These are phyloP conservation scores for Bjerkandera adusta DNA, from an alignment of 1,284 basidiomycete genomes.

Conservation along the genomic window DNA sequence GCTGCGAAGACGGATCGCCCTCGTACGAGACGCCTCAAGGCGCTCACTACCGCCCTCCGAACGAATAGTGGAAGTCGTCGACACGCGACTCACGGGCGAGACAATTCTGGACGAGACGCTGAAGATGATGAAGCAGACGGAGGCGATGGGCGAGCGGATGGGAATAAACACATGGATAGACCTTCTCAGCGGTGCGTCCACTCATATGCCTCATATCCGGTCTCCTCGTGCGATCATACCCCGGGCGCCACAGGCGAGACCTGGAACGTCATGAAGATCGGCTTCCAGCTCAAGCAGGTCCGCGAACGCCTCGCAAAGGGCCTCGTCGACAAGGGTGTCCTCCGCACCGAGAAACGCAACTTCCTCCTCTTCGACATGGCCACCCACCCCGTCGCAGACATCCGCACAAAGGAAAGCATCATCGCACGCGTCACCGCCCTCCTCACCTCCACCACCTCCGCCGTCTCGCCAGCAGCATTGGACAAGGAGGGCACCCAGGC, in stretches of 20 bases:
- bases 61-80: constrained; percentile 86
- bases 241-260: constrained; percentile 74
- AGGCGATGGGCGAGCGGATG: constrained; percentile 62
- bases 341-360: constrained; percentile 97
- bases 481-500: constrained; percentile 79
- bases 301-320: constrained; percentile 96
- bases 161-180: constrained; percentile 94
- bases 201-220: constrained; percentile 7
- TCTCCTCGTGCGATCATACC: constrained; percentile 4
- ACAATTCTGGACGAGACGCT: constrained; percentile 95
- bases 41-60: constrained; percentile 78
- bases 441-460: constrained; percentile 82
- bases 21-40: constrained; percentile 82
- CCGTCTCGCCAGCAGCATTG: constrained; percentile 71
- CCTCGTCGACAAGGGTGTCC: constrained; percentile 93
- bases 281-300: constrained; percentile 96
- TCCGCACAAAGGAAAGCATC: constrained; percentile 84
- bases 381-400: constrained; percentile 92
- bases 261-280: constrained; percentile 99
- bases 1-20: constrained; percentile 84
- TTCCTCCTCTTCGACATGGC: constrained; percentile 99
- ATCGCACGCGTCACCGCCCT: constrained; percentile 74
- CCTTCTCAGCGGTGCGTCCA: constrained; percentile 77
- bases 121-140: constrained; percentile 85
- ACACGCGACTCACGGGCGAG: constrained; percentile 90